Conservation (phyloP, 225 moss, liverwort and hornwort genomes). For the Antitrichia curtipendula region DNA sequence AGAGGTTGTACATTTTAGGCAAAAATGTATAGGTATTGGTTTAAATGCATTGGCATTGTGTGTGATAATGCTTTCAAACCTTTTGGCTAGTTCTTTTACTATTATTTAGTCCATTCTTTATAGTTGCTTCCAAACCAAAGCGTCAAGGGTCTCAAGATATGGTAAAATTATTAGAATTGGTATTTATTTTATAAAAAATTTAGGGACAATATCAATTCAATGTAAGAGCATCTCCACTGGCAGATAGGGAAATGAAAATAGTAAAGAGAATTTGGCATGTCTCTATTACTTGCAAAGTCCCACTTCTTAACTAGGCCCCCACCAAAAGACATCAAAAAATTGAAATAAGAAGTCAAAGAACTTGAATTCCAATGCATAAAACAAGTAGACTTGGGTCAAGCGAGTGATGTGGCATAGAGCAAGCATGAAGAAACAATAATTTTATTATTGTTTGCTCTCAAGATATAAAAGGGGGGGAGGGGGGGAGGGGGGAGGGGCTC, state of each 20-base stretch:
- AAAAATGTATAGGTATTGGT: not conserved
- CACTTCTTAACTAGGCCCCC: fast-evolving
- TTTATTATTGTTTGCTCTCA: too few relatives aligned
- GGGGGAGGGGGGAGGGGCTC: too few relatives aligned
- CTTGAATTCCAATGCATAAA: not conserved
- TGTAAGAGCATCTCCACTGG: not conserved
- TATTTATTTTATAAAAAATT: too few relatives aligned
- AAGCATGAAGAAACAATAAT: too few relatives aligned
- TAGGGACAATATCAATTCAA: too few relatives aligned
- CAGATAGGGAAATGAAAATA: not conserved
- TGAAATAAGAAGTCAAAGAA: not conserved
- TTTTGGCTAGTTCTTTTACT: fast-evolving
- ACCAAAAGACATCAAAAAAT: fast-evolving
- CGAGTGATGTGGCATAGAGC: fast-evolving
- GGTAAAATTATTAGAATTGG: fast-evolving
- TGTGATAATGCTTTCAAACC: too few relatives aligned
- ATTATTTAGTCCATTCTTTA: not conserved
- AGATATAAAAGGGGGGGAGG: too few relatives aligned
- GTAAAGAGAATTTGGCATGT: not conserved
- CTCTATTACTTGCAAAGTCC: fast-evolving
- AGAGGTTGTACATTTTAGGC: not conserved
- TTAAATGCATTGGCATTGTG: not conserved
- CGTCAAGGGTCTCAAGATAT: fast-evolving
- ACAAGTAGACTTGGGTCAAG: fast-evolving
- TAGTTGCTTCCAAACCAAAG: not conserved